Conservation (phyloP, 805 yeast species). For the Ascoidea asiatica region DNA sequence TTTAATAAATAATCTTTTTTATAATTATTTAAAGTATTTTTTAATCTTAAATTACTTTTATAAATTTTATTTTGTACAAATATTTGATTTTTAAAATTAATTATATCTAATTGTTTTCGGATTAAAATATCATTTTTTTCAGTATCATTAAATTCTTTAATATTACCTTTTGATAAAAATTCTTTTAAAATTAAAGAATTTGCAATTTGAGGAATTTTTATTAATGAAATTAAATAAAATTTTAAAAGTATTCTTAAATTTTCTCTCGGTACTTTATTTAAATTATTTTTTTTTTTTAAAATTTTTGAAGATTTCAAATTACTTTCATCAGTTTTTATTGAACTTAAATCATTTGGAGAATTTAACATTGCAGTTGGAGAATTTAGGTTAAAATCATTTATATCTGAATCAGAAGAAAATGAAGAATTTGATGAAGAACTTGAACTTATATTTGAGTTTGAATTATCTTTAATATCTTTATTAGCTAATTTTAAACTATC, state of each 20-base stretch:
- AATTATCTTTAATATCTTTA: too few relatives aligned
- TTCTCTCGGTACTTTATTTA: conserved; percentile 50
- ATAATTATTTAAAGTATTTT: conserved; percentile 7
- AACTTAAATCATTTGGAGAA: too few relatives aligned
- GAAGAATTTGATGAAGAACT: background rate
- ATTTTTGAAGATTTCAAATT: too few relatives aligned
- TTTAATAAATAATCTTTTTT: conserved; percentile 5
- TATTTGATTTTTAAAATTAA: conserved; percentile 46
- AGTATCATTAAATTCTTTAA: conserved; percentile 1
- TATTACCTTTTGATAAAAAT: conserved; percentile 30
- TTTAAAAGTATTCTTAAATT: conserved; percentile 65
- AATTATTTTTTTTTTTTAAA: too few relatives aligned
- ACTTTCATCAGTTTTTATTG: too few relatives aligned
- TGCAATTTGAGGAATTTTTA: conserved; percentile 50
- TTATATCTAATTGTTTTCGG: conserved; percentile 49
- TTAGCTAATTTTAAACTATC: too few relatives aligned
- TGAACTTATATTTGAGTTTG: background rate
- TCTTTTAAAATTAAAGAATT: conserved; percentile 58
- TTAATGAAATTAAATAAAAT: conserved; percentile 47
- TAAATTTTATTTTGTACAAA: conserved; percentile 63
- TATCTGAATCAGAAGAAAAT: conserved; percentile 12
- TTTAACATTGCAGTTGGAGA: too few relatives aligned
- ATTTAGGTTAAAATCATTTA: too few relatives aligned
- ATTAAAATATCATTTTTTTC: conserved; percentile 44
- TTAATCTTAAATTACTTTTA: conserved; percentile 15